These are phyloP conservation scores for Physcomitrium patens DNA, from an alignment of 225 moss, liverwort and hornwort species.

Conservation along the genomic window DNA sequence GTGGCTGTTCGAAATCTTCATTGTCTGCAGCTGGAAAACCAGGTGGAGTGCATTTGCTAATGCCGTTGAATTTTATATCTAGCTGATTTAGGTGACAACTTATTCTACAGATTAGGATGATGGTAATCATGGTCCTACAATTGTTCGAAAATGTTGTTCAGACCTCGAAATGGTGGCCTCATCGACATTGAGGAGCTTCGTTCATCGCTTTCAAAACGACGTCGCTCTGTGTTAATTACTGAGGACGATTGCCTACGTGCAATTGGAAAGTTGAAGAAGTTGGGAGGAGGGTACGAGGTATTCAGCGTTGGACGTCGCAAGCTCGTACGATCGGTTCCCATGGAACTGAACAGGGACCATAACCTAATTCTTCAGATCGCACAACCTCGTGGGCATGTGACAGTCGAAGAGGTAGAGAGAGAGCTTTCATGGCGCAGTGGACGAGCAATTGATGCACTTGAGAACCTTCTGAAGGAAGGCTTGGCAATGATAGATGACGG, in stretches of 20 bases:
- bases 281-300: slow-evolving; percentile 90
- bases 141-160: not conserved
- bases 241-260: slow-evolving; percentile 89
- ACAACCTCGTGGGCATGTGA: slow-evolving; percentile 74
- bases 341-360: slow-evolving; percentile 89
- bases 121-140: no score
- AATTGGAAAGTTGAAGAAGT: slow-evolving; percentile 80
- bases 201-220: slow-evolving; percentile 55
- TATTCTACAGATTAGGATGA: no score
- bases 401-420: slow-evolving; percentile 59
- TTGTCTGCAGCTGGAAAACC: no score
- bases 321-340: slow-evolving; percentile 89
- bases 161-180: slow-evolving; percentile 88
- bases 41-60: no score
- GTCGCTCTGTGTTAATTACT: slow-evolving; percentile 69
- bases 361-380: slow-evolving; percentile 85
- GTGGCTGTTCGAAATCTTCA: no score
- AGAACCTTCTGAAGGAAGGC: slow-evolving; percentile 78
- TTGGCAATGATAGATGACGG: slow-evolving; percentile 95
- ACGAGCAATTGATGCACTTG: slow-evolving; percentile 78
- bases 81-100: no score
- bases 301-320: slow-evolving; percentile 72
- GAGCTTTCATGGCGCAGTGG: slow-evolving; percentile 73
- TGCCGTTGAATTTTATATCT: no score
- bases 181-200: slow-evolving; percentile 86